Evolutionary conservation across 2,329 filamentous ascomycete genomes (phyloP), one percentile per base, ranked within the genome.

Genomic region (Aspergillus sergii): DNA sequence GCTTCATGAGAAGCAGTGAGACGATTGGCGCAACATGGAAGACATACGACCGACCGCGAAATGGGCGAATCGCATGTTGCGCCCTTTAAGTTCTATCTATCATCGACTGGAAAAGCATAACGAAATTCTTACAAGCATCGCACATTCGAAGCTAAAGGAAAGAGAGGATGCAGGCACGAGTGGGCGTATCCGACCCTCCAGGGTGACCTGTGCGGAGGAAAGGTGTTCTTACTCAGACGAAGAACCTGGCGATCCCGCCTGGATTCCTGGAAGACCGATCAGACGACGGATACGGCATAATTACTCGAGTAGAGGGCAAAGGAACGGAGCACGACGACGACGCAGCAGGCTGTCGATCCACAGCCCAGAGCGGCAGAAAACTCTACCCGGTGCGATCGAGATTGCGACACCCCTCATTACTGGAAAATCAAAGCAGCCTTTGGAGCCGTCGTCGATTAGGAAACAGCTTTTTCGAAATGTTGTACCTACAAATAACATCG

Each of bases 51-150:
- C 75, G 48, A 80, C 77, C 9, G 76, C 78, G 57, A 77, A 73
- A 76, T 80, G 79, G 79, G 78, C 77, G 60, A 79, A 79, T 63
- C 77, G 79, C 67, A 75, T 80, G 62, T 67, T 82, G 59, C 77
- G 79, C 62, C 80, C 79, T 36, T 69, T 82, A 60, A 74, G 73
- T 21, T 78, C 78, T 21, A 71, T 79, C 56, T 74, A 79, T 61
- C 72, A 76, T 57, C 76, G 78, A 57, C 68, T 82, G 36, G 77
- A 78, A 62, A 80, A 79, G 63, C 75, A 80, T 60, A 71, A 78
- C 62, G 75, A 78, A 56, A 74, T 69, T 12, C 64, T 72, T 26
- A 70, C 71, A 9, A 72, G 74, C 9, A 68, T 75, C 50, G 65
- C 70, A 11, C 68, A 70, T 57, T 62, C 70, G 10, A 71, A 69